Conservation (phyloP, 2,329 filamentous ascomycete species). For the Camillea tinctor region DNA sequence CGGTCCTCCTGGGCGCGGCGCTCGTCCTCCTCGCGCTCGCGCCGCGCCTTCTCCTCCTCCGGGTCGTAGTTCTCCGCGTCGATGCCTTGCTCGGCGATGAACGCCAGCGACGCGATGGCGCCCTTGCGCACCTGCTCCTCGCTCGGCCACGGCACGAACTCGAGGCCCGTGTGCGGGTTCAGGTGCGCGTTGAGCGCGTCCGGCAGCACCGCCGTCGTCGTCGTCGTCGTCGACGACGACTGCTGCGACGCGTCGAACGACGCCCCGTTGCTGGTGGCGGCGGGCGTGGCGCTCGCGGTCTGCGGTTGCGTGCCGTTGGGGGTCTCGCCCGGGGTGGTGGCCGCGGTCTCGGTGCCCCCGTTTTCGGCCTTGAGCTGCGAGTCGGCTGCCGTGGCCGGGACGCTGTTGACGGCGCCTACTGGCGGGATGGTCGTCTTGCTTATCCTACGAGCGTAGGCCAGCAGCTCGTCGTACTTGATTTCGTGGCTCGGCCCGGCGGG, state of each 20-base stretch:
- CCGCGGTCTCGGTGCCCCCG: slow-evolving; percentile 26
- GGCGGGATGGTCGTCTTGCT: slow-evolving; percentile 76
- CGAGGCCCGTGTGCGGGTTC: slow-evolving; percentile 54
- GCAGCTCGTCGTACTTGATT: slow-evolving; percentile 70
- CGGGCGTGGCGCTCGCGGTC: slow-evolving; percentile 2
- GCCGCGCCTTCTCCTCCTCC: slow-evolving; percentile 50
- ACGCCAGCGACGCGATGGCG: slow-evolving; percentile 63
- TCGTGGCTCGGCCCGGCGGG: slow-evolving; percentile 50
- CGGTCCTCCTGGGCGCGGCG: slow-evolving; percentile 46
- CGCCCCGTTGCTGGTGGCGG: slow-evolving; percentile 1
- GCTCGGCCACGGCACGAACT: slow-evolving; percentile 77
- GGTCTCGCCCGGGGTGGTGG: slow-evolving; percentile 26
- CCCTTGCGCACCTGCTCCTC: slow-evolving; percentile 69
- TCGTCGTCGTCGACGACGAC: slow-evolving; percentile 30
- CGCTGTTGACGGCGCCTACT: slow-evolving; percentile 46
- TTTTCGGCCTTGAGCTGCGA: slow-evolving; percentile 23
- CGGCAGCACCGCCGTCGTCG: slow-evolving; percentile 42
- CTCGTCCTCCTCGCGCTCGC: slow-evolving; percentile 49
- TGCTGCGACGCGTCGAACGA: slow-evolving; percentile 26
- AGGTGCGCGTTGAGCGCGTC: slow-evolving; percentile 48
- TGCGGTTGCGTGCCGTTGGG: slow-evolving; percentile 22
- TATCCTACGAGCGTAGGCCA: slow-evolving; percentile 76
- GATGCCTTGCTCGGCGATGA: slow-evolving; percentile 59
- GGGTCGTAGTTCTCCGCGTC: slow-evolving; percentile 62
- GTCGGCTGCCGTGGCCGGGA: slow-evolving; percentile 28